Evolutionary conservation across 2,329 filamentous ascomycete genomes (phyloP).

Genomic region (Diaporthe capsici): DNA sequence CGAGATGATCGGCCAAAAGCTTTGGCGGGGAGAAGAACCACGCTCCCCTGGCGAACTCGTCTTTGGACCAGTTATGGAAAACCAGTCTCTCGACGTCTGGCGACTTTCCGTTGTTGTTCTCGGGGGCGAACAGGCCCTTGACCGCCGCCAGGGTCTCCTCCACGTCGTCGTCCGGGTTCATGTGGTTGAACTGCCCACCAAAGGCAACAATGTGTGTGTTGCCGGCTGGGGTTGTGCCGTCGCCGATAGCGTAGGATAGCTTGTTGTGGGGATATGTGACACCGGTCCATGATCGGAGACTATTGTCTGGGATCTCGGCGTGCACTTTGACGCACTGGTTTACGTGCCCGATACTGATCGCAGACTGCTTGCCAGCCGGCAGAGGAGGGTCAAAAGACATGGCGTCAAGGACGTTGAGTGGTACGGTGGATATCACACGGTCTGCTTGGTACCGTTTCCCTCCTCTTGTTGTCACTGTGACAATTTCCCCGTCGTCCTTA

Average conservation of each 20-base stretch:
- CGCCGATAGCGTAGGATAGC: conserved; percentile 58
- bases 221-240: conserved; percentile 53
- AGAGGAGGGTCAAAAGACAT: neutral
- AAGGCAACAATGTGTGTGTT: conserved; percentile 14
- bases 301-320: conserved; percentile 51
- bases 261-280: conserved; percentile 58
- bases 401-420: neutral
- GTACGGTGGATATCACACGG: neutral
- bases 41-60: conserved; percentile 40
- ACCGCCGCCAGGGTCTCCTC: neutral
- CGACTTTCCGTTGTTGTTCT: neutral
- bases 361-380: conserved; percentile 53
- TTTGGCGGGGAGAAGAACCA: conserved; percentile 2
- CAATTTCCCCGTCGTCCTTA: neutral
- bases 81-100: conserved; percentile 1
- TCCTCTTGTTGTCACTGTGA: conserved; percentile 1
- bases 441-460: neutral
- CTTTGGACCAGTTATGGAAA: conserved; percentile 14
- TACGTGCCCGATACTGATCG: conserved; percentile 36
- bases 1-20: neutral
- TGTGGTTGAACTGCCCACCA: conserved; percentile 6
- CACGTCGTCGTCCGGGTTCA: neutral
- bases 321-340: conserved; percentile 19
- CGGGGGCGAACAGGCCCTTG: neutral
- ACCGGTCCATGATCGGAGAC: conserved; percentile 60